Conservation (phyloP, 2,329 filamentous ascomycete species). For the Beauveria caledonica region DNA sequence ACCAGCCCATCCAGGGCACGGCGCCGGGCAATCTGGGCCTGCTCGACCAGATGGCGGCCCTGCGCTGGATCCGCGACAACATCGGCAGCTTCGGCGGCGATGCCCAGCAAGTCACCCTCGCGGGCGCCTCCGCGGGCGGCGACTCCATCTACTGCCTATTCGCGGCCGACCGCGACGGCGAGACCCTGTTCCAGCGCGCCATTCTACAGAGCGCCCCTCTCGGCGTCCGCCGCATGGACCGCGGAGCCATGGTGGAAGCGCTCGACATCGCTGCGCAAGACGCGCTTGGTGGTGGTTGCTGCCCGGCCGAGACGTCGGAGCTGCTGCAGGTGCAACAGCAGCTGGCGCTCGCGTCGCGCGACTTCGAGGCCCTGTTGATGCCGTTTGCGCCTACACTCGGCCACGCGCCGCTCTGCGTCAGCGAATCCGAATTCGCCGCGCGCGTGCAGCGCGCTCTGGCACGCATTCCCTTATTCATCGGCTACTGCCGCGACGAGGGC, state of each 20-base stretch:
- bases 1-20: slow-evolving; percentile 16
- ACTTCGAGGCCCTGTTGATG: slow-evolving; percentile 1
- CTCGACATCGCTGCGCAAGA: slow-evolving; percentile 1
- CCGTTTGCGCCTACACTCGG: slow-evolving; percentile 11
- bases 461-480: slow-evolving; percentile 5
- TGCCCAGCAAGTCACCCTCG: slow-evolving; percentile 53
- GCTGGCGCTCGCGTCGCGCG: slow-evolving; percentile 3
- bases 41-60: slow-evolving; percentile 48
- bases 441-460: slow-evolving; percentile 1
- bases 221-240: slow-evolving; percentile 6
- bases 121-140: slow-evolving; percentile 49
- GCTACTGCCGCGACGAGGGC: slow-evolving; percentile 9
- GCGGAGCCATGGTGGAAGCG: slow-evolving; percentile 5
- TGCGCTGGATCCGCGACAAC: slow-evolving; percentile 56
- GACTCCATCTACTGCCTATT: slow-evolving; percentile 35
- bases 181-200: slow-evolving; percentile 12
- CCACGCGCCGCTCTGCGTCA: slow-evolving; percentile 4
- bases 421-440: not conserved
- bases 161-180: slow-evolving; percentile 6
- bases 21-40: slow-evolving; percentile 45
- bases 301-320: not conserved
- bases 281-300: not conserved
- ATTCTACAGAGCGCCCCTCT: slow-evolving; percentile 15
- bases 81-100: slow-evolving; percentile 59
- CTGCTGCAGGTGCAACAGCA: slow-evolving; percentile 11